Base-by-base conservation (phyloP, 2,329 filamentous ascomycete species). In the Niveomyces coronatus region DNA sequence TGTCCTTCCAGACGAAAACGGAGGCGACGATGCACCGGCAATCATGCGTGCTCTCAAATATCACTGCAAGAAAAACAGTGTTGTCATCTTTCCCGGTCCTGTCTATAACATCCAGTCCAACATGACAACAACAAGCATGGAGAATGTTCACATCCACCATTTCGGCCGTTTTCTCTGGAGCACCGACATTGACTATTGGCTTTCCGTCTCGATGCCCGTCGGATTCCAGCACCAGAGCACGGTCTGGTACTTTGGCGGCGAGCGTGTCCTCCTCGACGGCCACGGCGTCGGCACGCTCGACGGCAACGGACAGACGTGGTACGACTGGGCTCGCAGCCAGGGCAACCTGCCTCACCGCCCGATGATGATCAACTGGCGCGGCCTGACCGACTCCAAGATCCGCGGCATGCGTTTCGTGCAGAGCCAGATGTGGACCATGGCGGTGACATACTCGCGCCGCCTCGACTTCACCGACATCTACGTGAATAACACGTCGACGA, bases 401-500 rank as follows among this genome's bases (percentile, higher is more conserved):
- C 54, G 58, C 26, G 62, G 68, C 3, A 42, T 76, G 13, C 58
- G 58, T 3, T 75, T 74, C 44, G 53, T 77, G 7, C 65, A 72
- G 43, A 71, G 65, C 43, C 73, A 77, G 54, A 77, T 78, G 73
- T 78, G 74, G 65, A 69, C 68, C 0, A 68, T 76, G 62, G 67
- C 67, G 1, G 61, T 74, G 20, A 68, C 68, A 9, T 55, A 68
- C 49, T 68, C 66, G 3, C 43, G 63, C 6, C 53, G 68, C 34
- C 53, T 69, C 2, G 52, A 68, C 1, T 55, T 76, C 6, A 58
- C 68, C 35, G 61, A 69, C 42, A 71, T 76, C 4, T 68, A 64
- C 44, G 62, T 74, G 39, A 74, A 74, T 53, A 74, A 63, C 49
- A 67, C 63, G 1, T 60, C 57, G 1, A 45, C 37, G 9, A 52